A percentile compares a stretch with the other conserved stretches of the same genome.
These are phyloP conservation scores for Rutstroemia sp. DNA, from an alignment of 2,329 filamentous ascomycete genomes.

Conservation along the genomic window DNA sequence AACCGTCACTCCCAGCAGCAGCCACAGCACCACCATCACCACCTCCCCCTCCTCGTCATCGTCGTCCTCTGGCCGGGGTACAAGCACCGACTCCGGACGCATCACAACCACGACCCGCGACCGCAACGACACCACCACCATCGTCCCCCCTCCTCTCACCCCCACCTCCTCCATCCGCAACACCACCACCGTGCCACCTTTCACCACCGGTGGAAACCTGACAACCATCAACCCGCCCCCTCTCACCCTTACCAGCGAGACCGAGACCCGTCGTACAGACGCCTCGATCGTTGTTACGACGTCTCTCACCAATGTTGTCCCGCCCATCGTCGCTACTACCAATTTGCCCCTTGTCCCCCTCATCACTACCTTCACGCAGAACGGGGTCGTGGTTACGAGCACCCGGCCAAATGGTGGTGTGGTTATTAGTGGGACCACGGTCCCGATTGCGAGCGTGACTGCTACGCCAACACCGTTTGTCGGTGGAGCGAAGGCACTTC, in stretches of 20 bases:
- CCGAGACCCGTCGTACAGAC: background rate
- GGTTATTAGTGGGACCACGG: background rate
- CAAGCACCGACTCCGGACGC: no score
- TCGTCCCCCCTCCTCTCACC: background rate
- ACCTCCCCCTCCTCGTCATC: background rate
- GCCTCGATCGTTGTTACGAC: background rate
- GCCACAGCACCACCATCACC: background rate
- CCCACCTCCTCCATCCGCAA: background rate
- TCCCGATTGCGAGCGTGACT: background rate
- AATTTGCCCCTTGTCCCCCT: background rate
- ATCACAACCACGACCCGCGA: no score
- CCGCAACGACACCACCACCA: background rate
- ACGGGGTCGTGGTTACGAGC: background rate
- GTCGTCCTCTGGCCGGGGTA: background rate
- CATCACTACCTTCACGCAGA: background rate
- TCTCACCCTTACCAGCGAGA: background rate
- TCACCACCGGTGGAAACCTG: background rate
- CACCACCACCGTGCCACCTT: background rate
- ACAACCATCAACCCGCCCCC: background rate
- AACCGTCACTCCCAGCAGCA: background rate
- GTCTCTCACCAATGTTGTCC: constrained; percentile 1
- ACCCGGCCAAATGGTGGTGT: background rate
- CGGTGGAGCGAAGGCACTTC: background rate
- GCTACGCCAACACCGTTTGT: background rate
- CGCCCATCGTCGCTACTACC: constrained; percentile 4